Percentiles rank a stretch among this genome's conserved stretches.
Conservation (phyloP, 179 eudicot species). For the Vitellaria paradoxa region DNA sequence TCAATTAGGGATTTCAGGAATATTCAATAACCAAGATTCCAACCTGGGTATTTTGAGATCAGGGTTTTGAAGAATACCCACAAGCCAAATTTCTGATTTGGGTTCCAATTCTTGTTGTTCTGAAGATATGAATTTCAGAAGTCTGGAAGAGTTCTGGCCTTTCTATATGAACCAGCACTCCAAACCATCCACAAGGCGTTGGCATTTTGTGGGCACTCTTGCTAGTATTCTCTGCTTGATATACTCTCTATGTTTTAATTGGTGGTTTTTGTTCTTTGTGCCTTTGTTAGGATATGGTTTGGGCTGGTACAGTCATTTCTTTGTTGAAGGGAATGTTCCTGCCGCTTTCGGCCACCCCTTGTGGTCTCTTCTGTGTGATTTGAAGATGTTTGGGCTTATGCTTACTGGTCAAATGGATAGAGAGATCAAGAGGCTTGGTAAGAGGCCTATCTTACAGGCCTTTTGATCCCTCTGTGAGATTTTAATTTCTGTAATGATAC, state of each 20-base stretch:
- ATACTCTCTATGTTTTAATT: slow-evolving; percentile 52
- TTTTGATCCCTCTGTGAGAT: slow-evolving; percentile 25
- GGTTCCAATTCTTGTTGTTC: slow-evolving; percentile 3
- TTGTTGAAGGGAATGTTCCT: slow-evolving; percentile 72
- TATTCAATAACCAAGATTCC: not conserved
- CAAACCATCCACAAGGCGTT: slow-evolving; percentile 74
- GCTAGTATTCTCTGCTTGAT: slow-evolving; percentile 43
- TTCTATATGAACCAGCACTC: slow-evolving; percentile 86
- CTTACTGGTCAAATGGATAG: slow-evolving; percentile 71
- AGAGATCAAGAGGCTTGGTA: slow-evolving; percentile 81
- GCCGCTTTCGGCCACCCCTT: slow-evolving; percentile 85
- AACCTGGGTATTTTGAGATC: not conserved
- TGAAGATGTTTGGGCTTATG: slow-evolving; percentile 91
- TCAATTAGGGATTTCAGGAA: not conserved
- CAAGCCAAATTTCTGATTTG: slow-evolving; percentile 3
- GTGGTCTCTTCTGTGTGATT: slow-evolving; percentile 84
- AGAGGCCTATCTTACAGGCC: slow-evolving; percentile 55
- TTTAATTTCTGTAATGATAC: not conserved
- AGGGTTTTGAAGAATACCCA: not conserved
- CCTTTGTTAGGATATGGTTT: slow-evolving; percentile 77
- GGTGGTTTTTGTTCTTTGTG: slow-evolving; percentile 54
- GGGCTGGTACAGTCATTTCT: slow-evolving; percentile 89
- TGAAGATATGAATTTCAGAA: slow-evolving; percentile 59
- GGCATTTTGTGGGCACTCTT: slow-evolving; percentile 75
- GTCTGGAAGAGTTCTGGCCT: slow-evolving; percentile 87